Evolutionary conservation across 192 early-diverging fungal species (phyloP).

Genomic region (Coemansia sp.): DNA sequence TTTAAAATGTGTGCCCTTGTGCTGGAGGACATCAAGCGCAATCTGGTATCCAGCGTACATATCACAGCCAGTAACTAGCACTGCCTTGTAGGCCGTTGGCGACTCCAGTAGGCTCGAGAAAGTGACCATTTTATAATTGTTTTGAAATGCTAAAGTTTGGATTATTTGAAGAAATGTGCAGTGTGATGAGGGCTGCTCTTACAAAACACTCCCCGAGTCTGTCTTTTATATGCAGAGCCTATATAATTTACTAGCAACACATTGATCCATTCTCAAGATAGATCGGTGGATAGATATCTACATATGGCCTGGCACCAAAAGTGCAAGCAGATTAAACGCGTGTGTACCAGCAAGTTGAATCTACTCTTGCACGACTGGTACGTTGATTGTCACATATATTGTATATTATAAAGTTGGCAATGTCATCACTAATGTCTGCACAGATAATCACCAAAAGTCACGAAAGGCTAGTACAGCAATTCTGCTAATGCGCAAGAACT

Average conservation of each 20-base stretch:
- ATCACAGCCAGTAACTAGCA: conserved; percentile 47
- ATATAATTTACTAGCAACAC: not conserved
- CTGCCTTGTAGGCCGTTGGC: conserved; percentile 20
- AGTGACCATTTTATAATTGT: conserved; percentile 17
- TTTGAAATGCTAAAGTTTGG: not conserved
- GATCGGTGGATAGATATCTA: not conserved
- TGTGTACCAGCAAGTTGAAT: not conserved
- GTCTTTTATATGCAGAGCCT: not conserved
- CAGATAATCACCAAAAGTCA: not conserved
- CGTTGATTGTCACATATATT: not conserved
- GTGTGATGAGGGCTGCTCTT: not conserved
- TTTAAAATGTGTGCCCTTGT: conserved; percentile 25
- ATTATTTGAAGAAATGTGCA: not conserved
- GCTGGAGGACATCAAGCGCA: conserved; percentile 25
- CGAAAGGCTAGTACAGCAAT: not conserved
- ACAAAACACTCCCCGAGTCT: too few species aligned
- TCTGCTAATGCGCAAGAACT: conserved; percentile 39
- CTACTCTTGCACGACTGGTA: not conserved
- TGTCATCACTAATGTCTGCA: not conserved
- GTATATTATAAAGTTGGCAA: not conserved
- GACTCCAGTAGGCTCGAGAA: conserved; percentile 28
- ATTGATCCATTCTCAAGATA: not conserved
- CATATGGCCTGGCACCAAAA: not conserved
- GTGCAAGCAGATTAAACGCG: not conserved
- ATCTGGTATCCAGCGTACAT: conserved; percentile 39